Conservation (phyloP, 2,329 filamentous ascomycete genomes). For the Dactylellina leptospora region DNA sequence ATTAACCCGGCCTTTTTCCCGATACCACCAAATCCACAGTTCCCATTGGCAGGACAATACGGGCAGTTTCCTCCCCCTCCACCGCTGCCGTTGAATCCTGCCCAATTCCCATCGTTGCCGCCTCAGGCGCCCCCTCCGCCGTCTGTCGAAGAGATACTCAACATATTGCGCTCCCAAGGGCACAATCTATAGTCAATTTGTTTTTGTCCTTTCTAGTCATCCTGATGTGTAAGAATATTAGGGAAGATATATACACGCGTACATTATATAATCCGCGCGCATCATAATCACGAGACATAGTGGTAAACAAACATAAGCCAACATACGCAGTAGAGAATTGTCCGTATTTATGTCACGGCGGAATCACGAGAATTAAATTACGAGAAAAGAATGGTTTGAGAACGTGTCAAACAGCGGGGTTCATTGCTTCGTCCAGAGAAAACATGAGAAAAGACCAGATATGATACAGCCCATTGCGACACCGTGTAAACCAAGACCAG, state of each 20-base stretch:
- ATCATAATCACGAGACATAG: too few species aligned
- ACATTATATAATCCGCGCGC: too few species aligned
- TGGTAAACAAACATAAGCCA: too few species aligned
- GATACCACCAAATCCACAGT: slow-evolving; percentile 26
- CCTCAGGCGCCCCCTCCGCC: slow-evolving; percentile 21
- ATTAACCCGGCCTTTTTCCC: slow-evolving; percentile 45
- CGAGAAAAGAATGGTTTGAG: neutral
- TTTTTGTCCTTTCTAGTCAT: too few species aligned
- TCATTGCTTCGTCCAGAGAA: slow-evolving; percentile 53
- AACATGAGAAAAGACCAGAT: slow-evolving; percentile 51
- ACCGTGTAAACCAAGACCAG: slow-evolving; percentile 31
- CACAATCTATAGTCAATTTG: slow-evolving; percentile 42
- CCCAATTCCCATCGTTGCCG: slow-evolving; percentile 13
- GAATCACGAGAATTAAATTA: too few species aligned
- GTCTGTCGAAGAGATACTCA: slow-evolving; percentile 41
- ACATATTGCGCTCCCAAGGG: slow-evolving; percentile 42
- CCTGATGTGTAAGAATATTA: neutral
- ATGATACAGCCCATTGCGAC: slow-evolving; percentile 53
- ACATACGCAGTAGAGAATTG: too few species aligned
- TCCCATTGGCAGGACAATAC: slow-evolving; percentile 33
- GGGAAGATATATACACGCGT: too few species aligned
- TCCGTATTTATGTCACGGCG: too few species aligned
- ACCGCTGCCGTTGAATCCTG: slow-evolving; percentile 16
- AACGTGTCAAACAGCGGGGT: slow-evolving; percentile 42
- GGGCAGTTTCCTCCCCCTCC: slow-evolving; percentile 30